These are phyloP conservation scores for Ascochyta rabiei DNA, from an alignment of 2,329 filamentous ascomycete genomes.

Conservation along the genomic window DNA sequence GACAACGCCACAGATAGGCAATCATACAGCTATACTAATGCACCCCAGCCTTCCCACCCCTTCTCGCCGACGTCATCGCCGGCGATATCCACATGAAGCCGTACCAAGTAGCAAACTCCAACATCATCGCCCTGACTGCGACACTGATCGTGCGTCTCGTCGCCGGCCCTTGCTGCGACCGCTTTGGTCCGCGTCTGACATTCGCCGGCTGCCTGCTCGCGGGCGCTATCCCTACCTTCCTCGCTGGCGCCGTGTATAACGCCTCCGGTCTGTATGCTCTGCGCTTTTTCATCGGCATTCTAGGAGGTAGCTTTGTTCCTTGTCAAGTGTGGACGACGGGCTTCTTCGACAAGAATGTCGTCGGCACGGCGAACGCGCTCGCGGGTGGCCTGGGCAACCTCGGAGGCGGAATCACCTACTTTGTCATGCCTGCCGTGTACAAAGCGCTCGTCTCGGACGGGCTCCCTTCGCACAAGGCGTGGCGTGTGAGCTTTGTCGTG, in stretches of 20 bases:
- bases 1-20: constrained; percentile 1
- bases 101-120: constrained; percentile 79
- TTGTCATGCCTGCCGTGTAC: constrained; percentile 87
- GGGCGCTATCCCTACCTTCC: constrained; percentile 80
- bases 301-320: constrained; percentile 77
- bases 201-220: constrained; percentile 76
- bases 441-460: constrained; percentile 68
- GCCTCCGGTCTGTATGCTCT: constrained; percentile 69
- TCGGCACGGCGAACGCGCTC: constrained; percentile 86
- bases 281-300: constrained; percentile 79
- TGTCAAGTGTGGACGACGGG: constrained; percentile 91
- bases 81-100: constrained; percentile 74
- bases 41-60: constrained; percentile 36
- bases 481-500: constrained; percentile 82
- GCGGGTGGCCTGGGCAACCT: constrained; percentile 62
- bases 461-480: constrained; percentile 69
- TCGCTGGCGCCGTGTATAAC: constrained; percentile 75
- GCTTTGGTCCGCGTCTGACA: constrained; percentile 76
- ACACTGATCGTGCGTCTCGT: constrained; percentile 66
- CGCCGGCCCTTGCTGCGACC: constrained; percentile 80
- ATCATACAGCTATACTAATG: constrained; percentile 6
- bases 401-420: constrained; percentile 51
- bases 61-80: constrained; percentile 66
- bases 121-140: constrained; percentile 73
- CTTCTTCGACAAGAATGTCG: constrained; percentile 92